phyloP scores from a whole-genome alignment of 306 rosid genomes.

The Dalbergia cochinchinensis region DNA sequence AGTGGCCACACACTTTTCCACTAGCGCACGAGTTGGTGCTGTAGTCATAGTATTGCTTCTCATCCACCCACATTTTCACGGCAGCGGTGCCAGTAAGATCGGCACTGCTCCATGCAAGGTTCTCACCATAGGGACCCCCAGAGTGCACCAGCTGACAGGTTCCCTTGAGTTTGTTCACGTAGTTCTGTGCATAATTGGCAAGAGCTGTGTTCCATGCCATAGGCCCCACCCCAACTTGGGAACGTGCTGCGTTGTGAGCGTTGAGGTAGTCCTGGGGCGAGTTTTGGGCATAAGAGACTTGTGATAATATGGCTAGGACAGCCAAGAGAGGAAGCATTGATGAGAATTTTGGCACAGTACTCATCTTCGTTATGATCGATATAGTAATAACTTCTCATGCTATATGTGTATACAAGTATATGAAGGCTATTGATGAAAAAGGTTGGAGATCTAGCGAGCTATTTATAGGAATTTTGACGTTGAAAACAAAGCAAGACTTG shows the following conservation, averaged over 20 bases:
- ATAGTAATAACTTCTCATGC: too few species aligned
- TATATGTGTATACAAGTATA: too few species aligned
- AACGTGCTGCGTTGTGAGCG: slow-evolving; percentile 51
- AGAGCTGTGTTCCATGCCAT: slow-evolving; percentile 44
- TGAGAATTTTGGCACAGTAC: too few species aligned
- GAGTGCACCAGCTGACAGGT: slow-evolving; percentile 54
- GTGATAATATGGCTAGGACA: too few species aligned
- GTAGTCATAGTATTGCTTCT: slow-evolving; percentile 46
- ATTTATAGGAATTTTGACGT: too few species aligned
- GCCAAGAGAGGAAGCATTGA: too few species aligned
- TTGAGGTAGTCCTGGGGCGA: slow-evolving; percentile 39
- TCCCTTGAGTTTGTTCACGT: slow-evolving; percentile 37
- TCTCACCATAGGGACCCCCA: slow-evolving; percentile 17
- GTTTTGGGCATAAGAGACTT: slow-evolving; percentile 43
- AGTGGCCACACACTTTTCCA: slow-evolving; percentile 38
- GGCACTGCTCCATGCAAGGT: neutral
- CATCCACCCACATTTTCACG: slow-evolving; percentile 39
- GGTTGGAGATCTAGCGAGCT: too few species aligned
- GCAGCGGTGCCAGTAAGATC: neutral
- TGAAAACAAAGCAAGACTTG: too few species aligned
- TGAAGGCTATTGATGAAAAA: too few species aligned
- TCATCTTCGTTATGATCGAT: too few species aligned
- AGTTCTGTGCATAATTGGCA: slow-evolving; percentile 45
- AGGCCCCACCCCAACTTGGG: slow-evolving; percentile 37
- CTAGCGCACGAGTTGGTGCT: slow-evolving; percentile 37